These are phyloP conservation scores for Pogostemon cablin DNA, from an alignment of 257 asterid species.

Conservation along the genomic window DNA sequence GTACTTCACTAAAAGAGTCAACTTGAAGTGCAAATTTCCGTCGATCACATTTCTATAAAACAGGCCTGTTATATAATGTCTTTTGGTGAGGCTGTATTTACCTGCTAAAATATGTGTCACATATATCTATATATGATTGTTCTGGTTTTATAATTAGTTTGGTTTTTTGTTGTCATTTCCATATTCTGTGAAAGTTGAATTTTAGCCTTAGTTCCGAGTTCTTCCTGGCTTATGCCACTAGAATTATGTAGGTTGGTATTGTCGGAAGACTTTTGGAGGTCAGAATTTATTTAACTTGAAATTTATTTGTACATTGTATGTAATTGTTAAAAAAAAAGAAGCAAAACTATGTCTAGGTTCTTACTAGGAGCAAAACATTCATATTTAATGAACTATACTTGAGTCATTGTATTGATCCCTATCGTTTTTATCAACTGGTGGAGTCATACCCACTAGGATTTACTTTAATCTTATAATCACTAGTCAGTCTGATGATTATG, in stretches of 20 bases:
- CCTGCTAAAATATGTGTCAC: slow-evolving; percentile 8
- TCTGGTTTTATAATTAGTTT: neutral
- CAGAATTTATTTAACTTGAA: neutral
- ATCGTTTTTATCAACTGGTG: slow-evolving; percentile 8
- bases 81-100: neutral
- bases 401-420: neutral
- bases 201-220: neutral
- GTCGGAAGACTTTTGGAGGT: neutral
- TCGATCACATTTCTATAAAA: neutral
- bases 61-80: neutral
- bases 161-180: neutral
- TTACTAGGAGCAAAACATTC: neutral
- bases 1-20: slow-evolving; percentile 14
- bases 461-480: slow-evolving; percentile 7
- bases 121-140: neutral
- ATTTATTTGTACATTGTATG: neutral
- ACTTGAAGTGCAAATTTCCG: neutral
- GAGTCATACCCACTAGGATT: neutral
- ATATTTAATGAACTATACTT: neutral
- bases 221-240: neutral
- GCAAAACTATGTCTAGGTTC: neutral
- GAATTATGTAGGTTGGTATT: slow-evolving; percentile 14
- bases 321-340: neutral
- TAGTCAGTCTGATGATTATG: slow-evolving; percentile 3
- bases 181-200: slow-evolving; percentile 7